Conservation (phyloP, 768 basidiomycete species). For the Hemileccinum impolitum region DNA sequence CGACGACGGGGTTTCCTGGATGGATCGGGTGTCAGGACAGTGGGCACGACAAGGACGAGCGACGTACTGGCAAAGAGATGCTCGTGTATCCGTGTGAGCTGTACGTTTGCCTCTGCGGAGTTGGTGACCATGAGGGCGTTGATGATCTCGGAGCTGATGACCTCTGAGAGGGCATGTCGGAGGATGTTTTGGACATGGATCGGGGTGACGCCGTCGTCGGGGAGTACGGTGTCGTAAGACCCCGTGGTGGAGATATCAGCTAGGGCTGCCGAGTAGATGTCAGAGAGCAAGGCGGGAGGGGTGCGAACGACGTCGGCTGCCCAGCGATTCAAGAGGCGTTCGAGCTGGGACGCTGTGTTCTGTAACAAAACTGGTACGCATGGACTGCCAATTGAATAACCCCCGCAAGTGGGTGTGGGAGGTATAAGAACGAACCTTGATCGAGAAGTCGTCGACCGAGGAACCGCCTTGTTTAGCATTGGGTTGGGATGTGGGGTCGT, state of each 20-base stretch:
- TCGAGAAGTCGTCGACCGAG: slow-evolving; percentile 84
- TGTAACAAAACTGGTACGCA: slow-evolving; percentile 26
- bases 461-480: slow-evolving; percentile 45
- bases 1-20: slow-evolving; percentile 82
- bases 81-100: slow-evolving; percentile 84
- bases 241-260: slow-evolving; percentile 50
- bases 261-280: slow-evolving; percentile 57
- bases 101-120: slow-evolving; percentile 78
- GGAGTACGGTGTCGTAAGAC: slow-evolving; percentile 37
- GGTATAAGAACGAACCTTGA: slow-evolving; percentile 51
- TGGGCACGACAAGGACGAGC: not conserved
- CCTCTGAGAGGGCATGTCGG: slow-evolving; percentile 76
- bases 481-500: slow-evolving; percentile 34
- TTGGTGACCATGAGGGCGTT: slow-evolving; percentile 87
- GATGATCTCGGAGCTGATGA: slow-evolving; percentile 70
- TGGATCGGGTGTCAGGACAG: not conserved
- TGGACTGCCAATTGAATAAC: no score
- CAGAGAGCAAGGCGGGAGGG: slow-evolving; percentile 51
- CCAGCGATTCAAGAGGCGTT: slow-evolving; percentile 84
- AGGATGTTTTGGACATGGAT: slow-evolving; percentile 80
- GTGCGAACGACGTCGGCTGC: slow-evolving; percentile 68
- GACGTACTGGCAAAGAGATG: slow-evolving; percentile 81
- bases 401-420: no score
- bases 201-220: slow-evolving; percentile 42
- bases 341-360: slow-evolving; percentile 81